Evolutionary conservation across 192 early-diverging fungal species (phyloP), one percentile per base, ranked within the genome.

Genomic region (Backusella liffmaniae): DNA sequence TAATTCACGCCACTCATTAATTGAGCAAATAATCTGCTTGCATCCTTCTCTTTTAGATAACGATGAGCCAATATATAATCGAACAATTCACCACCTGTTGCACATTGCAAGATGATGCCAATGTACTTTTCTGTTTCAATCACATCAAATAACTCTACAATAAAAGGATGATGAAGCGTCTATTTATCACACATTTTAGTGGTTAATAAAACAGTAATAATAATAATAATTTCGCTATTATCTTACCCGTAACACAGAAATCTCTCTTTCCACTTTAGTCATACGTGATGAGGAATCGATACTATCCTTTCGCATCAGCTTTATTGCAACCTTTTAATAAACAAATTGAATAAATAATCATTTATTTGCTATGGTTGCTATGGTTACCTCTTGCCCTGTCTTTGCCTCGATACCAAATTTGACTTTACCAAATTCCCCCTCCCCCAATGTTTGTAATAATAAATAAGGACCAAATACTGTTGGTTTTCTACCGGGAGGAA

Each of bases 351-450:
- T 36, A 6, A 36, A 16, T 4, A 44, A 16, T 3, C 42, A 16
- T 21, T 74, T 37, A 44, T 39, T 35, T 10, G 5, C 42, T 56
- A 4, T 42, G 32, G 32, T 42, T 73, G 26, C n/a, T 67, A 6
- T 62, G 74, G 21, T 80, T 82, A 88, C 88, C 86, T 94, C 93
- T 76, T 91, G 87, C 26, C 87, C 87, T 34, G 91, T 85, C 34
- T 92, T 88, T 51, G 87, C 86, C 77, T 99, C 95, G 77, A 94
- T 90, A 3, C 94, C 96, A 15, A 98, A 88, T 85, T 99, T 99
- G 74, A 98, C 96, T 84, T 99, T 97, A 73, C 95, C 96, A 86
- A 98, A 98, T 87, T 99, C 97, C 67, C 96, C 97, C 84, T 98
- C 96, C 70, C 96, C 96, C 12, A 99, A 88, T 29, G 96, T 98